Percentiles rank a stretch among this genome's conserved stretches.
Evolutionary conservation across 192 early-diverging fungal genomes (phyloP).

Genomic region (Geranomyces variabilis): DNA sequence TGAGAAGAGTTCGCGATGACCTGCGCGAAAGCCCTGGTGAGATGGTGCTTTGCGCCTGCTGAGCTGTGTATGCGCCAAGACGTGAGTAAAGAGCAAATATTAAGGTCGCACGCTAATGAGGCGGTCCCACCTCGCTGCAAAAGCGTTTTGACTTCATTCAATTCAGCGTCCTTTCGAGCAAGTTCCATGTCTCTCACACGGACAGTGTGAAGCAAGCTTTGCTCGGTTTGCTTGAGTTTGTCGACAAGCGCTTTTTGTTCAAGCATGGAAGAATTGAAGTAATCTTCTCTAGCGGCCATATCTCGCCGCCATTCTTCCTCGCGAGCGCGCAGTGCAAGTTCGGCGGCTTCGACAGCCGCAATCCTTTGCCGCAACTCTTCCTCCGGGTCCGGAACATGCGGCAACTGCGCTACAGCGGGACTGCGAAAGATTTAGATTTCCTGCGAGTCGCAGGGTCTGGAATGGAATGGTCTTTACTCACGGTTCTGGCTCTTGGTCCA

Average conservation of each 20-base stretch:
- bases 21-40: neutral
- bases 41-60: neutral
- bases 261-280: conserved; percentile 2
- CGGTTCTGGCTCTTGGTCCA: conserved; percentile 3
- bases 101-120: neutral
- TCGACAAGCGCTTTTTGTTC: conserved; percentile 5
- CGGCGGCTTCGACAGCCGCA: neutral
- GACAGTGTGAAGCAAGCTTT: neutral
- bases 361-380: conserved; percentile 11
- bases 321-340: conserved; percentile 1
- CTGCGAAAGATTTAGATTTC: no score
- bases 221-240: neutral
- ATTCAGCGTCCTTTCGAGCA: neutral
- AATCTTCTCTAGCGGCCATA: conserved; percentile 18
- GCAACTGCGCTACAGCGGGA: neutral
- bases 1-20: neutral
- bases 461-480: no score
- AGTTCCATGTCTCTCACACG: conserved; percentile 11
- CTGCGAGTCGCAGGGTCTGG: no score
- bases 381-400: conserved; percentile 1
- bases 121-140: conserved; percentile 5
- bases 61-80: no score
- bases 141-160: conserved; percentile 4
- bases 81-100: neutral
- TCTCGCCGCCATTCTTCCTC: conserved; percentile 11